A percentile compares a stretch with the other conserved stretches of the same genome.
These are phyloP conservation scores for Betula pendula DNA, from an alignment of 306 rosid genomes.

Conservation along the genomic window DNA sequence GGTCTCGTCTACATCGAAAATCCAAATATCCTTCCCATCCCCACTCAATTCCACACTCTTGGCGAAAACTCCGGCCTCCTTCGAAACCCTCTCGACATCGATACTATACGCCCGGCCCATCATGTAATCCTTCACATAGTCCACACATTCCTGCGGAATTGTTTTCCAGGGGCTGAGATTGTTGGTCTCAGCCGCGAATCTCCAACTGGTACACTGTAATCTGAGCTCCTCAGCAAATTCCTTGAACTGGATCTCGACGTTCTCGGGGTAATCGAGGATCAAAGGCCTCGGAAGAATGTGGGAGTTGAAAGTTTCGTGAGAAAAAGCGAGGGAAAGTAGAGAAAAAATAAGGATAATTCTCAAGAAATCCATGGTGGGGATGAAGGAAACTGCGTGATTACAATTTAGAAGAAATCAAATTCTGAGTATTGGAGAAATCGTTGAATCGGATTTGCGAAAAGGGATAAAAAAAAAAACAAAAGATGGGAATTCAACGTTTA, in stretches of 20 bases:
- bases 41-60: slow-evolving; percentile 42
- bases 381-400: neutral
- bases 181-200: slow-evolving; percentile 80
- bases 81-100: slow-evolving; percentile 60
- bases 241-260: slow-evolving; percentile 18
- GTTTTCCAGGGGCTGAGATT: slow-evolving; percentile 69
- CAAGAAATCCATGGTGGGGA: slow-evolving; percentile 31
- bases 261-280: slow-evolving; percentile 50
- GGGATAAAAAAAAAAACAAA: neutral
- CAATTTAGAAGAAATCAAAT: neutral
- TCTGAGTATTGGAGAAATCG: slow-evolving; percentile 13
- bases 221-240: slow-evolving; percentile 39
- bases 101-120: slow-evolving; percentile 48
- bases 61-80: slow-evolving; percentile 61
- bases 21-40: slow-evolving; percentile 82
- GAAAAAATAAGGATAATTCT: slow-evolving; percentile 34
- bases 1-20: slow-evolving; percentile 90
- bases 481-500: neutral
- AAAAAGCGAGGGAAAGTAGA: slow-evolving; percentile 39
- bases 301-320: slow-evolving; percentile 39
- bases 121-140: slow-evolving; percentile 65
- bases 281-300: slow-evolving; percentile 55
- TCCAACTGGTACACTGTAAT: slow-evolving; percentile 69
- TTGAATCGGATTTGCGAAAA: neutral
- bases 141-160: slow-evolving; percentile 59